Base-by-base conservation (phyloP, 768 basidiomycete genomes). In the Glaciozyma antarctica region DNA sequence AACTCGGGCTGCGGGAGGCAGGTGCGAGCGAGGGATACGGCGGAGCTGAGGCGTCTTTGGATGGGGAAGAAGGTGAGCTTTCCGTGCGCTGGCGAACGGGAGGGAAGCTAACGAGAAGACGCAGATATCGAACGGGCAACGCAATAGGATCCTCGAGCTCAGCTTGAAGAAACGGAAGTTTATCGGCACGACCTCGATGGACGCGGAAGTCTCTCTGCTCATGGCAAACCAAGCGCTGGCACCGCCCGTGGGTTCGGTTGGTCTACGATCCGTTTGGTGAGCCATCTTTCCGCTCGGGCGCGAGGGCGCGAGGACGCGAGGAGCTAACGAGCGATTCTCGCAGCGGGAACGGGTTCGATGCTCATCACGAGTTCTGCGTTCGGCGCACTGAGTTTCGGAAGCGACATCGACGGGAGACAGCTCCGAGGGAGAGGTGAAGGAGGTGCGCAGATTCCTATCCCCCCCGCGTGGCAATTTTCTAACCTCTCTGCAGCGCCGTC, bases 161-260 rank as follows among this genome's bases (percentile, higher is more conserved):
- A 86, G 89, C 66, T 87, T 99, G 57, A 98, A 95, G 76, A 89
- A 90, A 71, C 82, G 95, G 13, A 78, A 79, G 19, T 98, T 88
- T 74, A 97, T 85, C 75, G 95, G 95, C 5, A 99, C 93, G 70
- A 99, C 95, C 0, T 89, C 88, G 72, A 99, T 99, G 95, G 93
- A 95, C 71, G 85, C 94, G 0, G 92, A 97, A 75, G 86, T 97
- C 56, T 93, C 91, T 2, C 79, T 99, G 53, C 77, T 98, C 32
- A 98, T 98, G 93, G 90, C 93, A 13, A 94, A 94, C 72, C 95
- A 99, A 76, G 85, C 92, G 0, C 78, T 94, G 88, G 88, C 93
- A n/a, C 0, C 81, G 85, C 15, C 85, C 88, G n/a, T n/a, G 91
- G 90, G 26, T 94, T 87, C n/a, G n/a, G 75, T 76, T 94, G 28